Conservation (phyloP, 345 rosid genomes). For the Psidium friedrichsthalianum region DNA sequence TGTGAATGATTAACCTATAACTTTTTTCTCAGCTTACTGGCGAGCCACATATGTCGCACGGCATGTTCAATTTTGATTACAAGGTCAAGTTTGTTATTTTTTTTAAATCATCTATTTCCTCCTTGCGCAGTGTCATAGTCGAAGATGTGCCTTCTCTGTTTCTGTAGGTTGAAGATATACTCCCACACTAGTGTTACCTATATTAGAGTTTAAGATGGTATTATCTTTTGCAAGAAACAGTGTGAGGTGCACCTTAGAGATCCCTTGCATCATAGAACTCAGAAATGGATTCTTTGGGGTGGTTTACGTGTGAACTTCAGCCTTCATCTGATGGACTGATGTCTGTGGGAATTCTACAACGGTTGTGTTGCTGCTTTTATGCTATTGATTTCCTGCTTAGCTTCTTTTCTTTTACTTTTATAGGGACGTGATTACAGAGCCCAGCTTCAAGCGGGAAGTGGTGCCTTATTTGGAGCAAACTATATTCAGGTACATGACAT, state of each 20-base stretch:
- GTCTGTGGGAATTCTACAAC: not conserved
- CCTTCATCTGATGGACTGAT: not conserved
- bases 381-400: not conserved
- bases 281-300: not conserved
- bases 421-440: conserved; percentile 82
- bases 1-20: not conserved
- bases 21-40: conserved; percentile 52
- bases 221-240: not conserved
- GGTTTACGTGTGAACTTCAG: not conserved
- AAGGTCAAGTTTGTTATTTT: conserved; percentile 35
- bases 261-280: not conserved
- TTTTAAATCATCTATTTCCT: not conserved
- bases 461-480: conserved; percentile 77
- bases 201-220: not conserved
- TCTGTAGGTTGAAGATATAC: not conserved
- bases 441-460: conserved; percentile 80
- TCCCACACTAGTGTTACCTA: not conserved
- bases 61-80: conserved; percentile 81
- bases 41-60: conserved; percentile 86
- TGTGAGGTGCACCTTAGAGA: not conserved
- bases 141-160: not conserved
- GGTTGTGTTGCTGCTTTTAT: not conserved
- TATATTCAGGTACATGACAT: conserved; percentile 67
- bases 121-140: not conserved
- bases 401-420: not conserved